Evolutionary conservation across 768 basidiomycete species (phyloP).

Genomic region (Hericium erinaceus): DNA sequence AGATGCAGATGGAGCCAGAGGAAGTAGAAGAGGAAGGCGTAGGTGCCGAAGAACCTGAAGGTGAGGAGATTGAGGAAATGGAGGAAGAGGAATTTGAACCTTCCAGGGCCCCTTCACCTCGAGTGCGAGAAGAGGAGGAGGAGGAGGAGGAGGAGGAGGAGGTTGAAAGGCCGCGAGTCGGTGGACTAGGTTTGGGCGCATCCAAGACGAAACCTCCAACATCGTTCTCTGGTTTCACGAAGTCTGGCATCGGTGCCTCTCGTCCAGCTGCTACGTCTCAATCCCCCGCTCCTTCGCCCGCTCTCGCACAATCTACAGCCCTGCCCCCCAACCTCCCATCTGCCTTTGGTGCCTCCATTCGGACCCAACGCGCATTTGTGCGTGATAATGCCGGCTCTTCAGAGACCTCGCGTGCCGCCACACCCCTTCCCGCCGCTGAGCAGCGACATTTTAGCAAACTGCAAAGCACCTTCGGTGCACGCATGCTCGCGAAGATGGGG

Average conservation of each 20-base stretch:
- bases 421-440: conserved; percentile 55
- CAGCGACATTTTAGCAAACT: conserved; percentile 78
- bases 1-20: conserved; percentile 22
- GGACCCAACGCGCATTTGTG: conserved; percentile 42
- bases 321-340: conserved; percentile 28
- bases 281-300: conserved; percentile 25
- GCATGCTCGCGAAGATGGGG: conserved; percentile 91
- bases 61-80: conserved; percentile 22
- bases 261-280: conserved; percentile 15
- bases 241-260: conserved; percentile 35
- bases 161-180: conserved; percentile 30
- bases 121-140: conserved; percentile 41
- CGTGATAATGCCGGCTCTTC: conserved; percentile 38
- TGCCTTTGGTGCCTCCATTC: conserved; percentile 29
- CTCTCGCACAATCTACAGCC: conserved; percentile 21
- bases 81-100: conserved; percentile 39
- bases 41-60: conserved; percentile 20
- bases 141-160: conserved; percentile 41
- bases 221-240: conserved; percentile 27
- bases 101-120: conserved; percentile 47
- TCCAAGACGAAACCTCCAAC: conserved; percentile 14
- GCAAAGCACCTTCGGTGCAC: conserved; percentile 70
- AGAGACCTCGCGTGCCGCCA: conserved; percentile 31
- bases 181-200: conserved; percentile 37
- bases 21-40: conserved; percentile 28